Conservation (phyloP, 441 rosid genomes). For the Manihot esculenta region DNA sequence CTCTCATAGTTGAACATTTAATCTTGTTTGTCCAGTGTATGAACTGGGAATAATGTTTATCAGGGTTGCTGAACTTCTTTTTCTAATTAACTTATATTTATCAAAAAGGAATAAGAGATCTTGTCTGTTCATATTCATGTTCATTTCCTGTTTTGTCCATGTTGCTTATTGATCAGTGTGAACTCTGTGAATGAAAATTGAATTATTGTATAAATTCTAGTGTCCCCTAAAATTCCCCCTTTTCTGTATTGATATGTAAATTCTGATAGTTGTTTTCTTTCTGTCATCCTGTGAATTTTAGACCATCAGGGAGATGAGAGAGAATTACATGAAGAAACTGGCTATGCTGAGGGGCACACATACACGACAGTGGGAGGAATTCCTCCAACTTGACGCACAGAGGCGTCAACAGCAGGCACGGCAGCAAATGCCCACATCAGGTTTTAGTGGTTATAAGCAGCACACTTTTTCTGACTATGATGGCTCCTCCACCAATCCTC, state of each 20-base stretch:
- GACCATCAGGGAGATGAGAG: slow-evolving; percentile 87
- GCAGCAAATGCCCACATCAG: slow-evolving; percentile 52
- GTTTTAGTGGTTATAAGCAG: slow-evolving; percentile 76
- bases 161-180: slow-evolving; percentile 11
- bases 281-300: slow-evolving; percentile 47
- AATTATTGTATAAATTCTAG: too few species aligned
- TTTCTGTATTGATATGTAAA: slow-evolving; percentile 17
- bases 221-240: slow-evolving; percentile 1
- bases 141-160: neutral
- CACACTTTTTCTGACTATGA: slow-evolving; percentile 65
- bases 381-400: slow-evolving; percentile 71
- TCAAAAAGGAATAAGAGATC: neutral
- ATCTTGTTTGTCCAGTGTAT: neutral
- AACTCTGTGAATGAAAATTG: slow-evolving; percentile 6
- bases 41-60: neutral
- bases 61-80: neutral
- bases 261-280: slow-evolving; percentile 39
- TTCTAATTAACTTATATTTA: neutral
- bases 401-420: slow-evolving; percentile 65
- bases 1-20: neutral
- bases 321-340: slow-evolving; percentile 74
- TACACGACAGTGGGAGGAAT: slow-evolving; percentile 76
- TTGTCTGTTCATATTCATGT: neutral
- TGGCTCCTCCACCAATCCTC: slow-evolving; percentile 53
- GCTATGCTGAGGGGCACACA: slow-evolving; percentile 58